Conservation (phyloP, 2,329 filamentous ascomycete species). For the Trichophyton simii region DNA sequence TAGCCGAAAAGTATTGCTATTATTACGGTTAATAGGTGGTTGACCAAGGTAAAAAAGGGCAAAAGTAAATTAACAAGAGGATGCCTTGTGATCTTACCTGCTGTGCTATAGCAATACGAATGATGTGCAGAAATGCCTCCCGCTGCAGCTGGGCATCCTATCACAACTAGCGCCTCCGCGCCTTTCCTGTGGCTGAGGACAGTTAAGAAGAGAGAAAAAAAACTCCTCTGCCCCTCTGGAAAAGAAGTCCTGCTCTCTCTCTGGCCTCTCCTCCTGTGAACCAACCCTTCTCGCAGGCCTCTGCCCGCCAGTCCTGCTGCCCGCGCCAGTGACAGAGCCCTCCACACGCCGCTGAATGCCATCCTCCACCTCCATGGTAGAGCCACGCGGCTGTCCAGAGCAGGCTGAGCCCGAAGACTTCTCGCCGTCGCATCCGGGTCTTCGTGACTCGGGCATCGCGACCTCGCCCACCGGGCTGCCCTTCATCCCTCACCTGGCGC, state of each 20-base stretch:
- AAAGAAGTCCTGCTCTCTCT: not conserved
- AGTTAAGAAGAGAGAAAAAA: not conserved
- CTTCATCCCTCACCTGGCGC: not conserved
- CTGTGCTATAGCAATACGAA: not conserved
- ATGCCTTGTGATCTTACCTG: not conserved
- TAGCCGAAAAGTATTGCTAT: no score
- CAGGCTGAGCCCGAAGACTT: not conserved
- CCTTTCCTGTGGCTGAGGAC: not conserved
- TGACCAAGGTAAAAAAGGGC: no score
- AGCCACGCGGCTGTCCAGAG: not conserved
- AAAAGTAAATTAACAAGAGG: no score
- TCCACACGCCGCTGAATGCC: not conserved
- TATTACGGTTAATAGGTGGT: no score
- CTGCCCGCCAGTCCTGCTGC: not conserved
- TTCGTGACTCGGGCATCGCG: not conserved
- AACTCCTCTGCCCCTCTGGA: not conserved
- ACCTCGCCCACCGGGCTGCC: not conserved
- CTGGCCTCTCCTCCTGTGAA: not conserved
- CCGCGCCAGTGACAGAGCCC: not conserved
- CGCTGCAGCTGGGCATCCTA: not conserved
- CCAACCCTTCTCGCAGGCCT: conserved; percentile 1
- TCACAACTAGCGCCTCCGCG: not conserved
- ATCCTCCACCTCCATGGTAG: not conserved
- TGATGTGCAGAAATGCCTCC: not conserved
- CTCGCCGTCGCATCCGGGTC: not conserved